phyloP scores from a whole-genome alignment of 306 rosid genomes.

The Urtica urens region DNA sequence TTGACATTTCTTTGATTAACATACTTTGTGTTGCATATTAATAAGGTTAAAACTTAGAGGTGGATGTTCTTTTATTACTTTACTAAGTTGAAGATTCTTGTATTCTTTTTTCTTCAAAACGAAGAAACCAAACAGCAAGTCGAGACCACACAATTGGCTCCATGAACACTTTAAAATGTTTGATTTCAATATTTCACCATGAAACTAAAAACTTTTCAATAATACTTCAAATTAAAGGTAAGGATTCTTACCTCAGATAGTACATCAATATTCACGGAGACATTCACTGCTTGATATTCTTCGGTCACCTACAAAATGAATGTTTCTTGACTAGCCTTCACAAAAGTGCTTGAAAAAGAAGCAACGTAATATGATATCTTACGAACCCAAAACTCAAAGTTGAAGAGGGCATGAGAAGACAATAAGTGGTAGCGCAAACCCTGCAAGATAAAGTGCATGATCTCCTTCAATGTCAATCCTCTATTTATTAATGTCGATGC shows the following conservation, averaged over 20 bases:
- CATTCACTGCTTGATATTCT: constrained; percentile 93
- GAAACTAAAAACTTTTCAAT: no score
- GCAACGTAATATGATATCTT: constrained; percentile 20
- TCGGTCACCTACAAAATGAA: constrained; percentile 70
- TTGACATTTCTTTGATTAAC: no score
- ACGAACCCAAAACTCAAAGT: constrained; percentile 93
- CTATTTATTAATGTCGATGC: no score
- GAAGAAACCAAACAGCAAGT: background rate
- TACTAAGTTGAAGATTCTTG: background rate
- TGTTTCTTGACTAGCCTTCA: constrained; percentile 21
- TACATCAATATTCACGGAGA: constrained; percentile 66
- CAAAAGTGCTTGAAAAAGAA: constrained; percentile 21
- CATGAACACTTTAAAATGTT: no score
- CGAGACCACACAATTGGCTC: no score
- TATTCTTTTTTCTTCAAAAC: background rate
- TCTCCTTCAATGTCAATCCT: constrained; percentile 4
- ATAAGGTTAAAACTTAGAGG: no score
- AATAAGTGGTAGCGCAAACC: constrained; percentile 90
- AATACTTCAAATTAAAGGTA: constrained; percentile 20
- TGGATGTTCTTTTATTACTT: no score
- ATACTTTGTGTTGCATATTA: no score
- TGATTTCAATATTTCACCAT: no score
- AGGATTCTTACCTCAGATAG: constrained; percentile 55
- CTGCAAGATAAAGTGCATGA: constrained; percentile 31
- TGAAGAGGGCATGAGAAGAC: constrained; percentile 91